Evolutionary conservation across 2,329 filamentous ascomycete species (phyloP), one percentile per base, ranked within the genome.

Genomic region (Orbilia quercus): DNA sequence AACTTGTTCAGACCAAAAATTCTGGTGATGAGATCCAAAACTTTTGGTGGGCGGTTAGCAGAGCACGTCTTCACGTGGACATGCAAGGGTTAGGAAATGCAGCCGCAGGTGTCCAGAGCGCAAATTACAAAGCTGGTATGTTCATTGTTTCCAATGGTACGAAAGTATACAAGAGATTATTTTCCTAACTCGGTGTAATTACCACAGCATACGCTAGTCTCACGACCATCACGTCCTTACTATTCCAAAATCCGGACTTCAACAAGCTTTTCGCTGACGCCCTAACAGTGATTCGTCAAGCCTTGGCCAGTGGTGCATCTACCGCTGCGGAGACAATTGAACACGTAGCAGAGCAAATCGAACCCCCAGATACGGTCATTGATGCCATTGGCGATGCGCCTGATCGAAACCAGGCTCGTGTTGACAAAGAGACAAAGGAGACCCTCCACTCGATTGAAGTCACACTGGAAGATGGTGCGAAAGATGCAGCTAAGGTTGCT

Each of bases 181-280:
- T 31, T 31, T 31, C 28, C 59, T 69, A 53, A 59, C 44, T 4
- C 20, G 11, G 40, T 31, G 1, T 38, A n/a, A 18, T 20, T 14
- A 34, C 0, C n/a, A 28, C n/a, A 90, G 90, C 91, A 14, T 93
- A 93, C 78, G 85, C 90, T 78, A 96, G 92, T 79, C 82, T 96
- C 51, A 89, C 88, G 67, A 96, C 92, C 0, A 87, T 98, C 0
- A 89, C 90, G 28, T 90, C 89, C 1, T 83, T 98, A n/a, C 85
- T 97, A 0, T 83, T 98, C 45, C 92, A 91, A 12, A 98, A 98
- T 79, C 88, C 90, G 0, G 92, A 97, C 78, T 97, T 98, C 80
- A 89, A 93, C 40, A 84, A 93, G 5, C 92, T 98, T 77, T 83
- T 97, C 47, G 87, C 89, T 9, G 94, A 98, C 78, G 81, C 96